phyloP scores from a whole-genome alignment of 805 yeast genomes.

The Ogataea allantospora region DNA sequence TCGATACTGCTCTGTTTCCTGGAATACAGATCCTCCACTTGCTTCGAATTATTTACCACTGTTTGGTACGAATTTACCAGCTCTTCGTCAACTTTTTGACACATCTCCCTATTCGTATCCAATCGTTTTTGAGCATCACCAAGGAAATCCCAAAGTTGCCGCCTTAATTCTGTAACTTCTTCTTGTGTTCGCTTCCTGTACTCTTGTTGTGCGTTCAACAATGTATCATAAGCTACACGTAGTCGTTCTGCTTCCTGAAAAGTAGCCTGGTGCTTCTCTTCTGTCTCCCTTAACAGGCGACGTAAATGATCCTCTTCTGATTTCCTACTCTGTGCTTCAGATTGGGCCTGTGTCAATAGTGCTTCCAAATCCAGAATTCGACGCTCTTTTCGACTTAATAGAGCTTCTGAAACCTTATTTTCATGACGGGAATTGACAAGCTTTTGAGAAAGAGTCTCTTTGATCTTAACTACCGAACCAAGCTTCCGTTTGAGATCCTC shows the following conservation, averaged over 20 bases:
- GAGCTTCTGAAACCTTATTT: slow-evolving; percentile 67
- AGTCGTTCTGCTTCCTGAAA: slow-evolving; percentile 55
- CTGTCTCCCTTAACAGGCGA: slow-evolving; percentile 46
- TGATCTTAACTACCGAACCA: slow-evolving; percentile 42
- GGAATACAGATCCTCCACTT: slow-evolving; percentile 48
- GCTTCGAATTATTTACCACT: slow-evolving; percentile 44
- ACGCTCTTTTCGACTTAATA: slow-evolving; percentile 68
- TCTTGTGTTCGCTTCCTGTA: slow-evolving; percentile 47
- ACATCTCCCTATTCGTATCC: slow-evolving; percentile 35
- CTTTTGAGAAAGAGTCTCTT: slow-evolving; percentile 59
- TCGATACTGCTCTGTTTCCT: slow-evolving; percentile 45
- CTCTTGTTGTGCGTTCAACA: slow-evolving; percentile 48
- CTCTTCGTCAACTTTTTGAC: slow-evolving; percentile 47
- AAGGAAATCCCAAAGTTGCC: slow-evolving; percentile 39
- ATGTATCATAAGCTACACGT: slow-evolving; percentile 57
- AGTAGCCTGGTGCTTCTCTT: slow-evolving; percentile 43
- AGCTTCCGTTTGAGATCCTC: slow-evolving; percentile 54
- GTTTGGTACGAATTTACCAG: slow-evolving; percentile 49
- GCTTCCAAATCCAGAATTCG: slow-evolving; percentile 64
- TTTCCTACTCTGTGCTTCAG: slow-evolving; percentile 47
- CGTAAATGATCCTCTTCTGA: slow-evolving; percentile 50
- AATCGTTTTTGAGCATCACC: slow-evolving; percentile 32
- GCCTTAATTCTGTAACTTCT: slow-evolving; percentile 41
- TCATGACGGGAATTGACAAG: slow-evolving; percentile 73
- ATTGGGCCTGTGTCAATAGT: slow-evolving; percentile 47